Percentiles rank a stretch among this genome's conserved stretches.
phyloP scores from a whole-genome alignment of 352 stramenopile species.

The Phytophthora foliorum region DNA sequence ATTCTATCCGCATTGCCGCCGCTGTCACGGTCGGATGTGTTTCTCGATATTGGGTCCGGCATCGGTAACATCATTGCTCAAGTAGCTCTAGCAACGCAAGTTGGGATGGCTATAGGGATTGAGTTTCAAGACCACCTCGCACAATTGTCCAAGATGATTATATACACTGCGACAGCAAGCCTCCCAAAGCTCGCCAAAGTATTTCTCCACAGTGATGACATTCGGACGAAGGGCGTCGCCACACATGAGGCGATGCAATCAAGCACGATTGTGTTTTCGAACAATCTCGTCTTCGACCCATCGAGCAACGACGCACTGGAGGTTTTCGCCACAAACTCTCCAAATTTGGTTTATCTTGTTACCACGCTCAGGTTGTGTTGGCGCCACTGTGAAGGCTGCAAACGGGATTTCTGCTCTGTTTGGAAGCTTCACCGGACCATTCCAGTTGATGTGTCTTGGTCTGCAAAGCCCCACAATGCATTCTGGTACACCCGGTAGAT shows the following conservation, averaged over 20 bases:
- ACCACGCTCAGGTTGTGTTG: slow-evolving; percentile 1
- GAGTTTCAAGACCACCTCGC: not conserved
- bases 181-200: slow-evolving; percentile 1
- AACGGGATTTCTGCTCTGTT: not conserved
- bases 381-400: not conserved
- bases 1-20: not conserved
- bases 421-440: no score
- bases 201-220: not conserved
- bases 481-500: no score
- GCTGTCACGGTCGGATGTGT: not conserved
- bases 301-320: slow-evolving; percentile 1
- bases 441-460: no score
- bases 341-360: slow-evolving; percentile 5
- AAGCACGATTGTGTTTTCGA: slow-evolving; percentile 11
- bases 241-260: not conserved
- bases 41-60: slow-evolving; percentile 7
- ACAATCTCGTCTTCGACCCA: slow-evolving; percentile 14
- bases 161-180: not conserved
- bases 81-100: slow-evolving; percentile 3
- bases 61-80: slow-evolving; percentile 8
- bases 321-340: not conserved
- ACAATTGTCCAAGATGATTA: not conserved
- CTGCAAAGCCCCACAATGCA: no score
- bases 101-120: not conserved
- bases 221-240: not conserved